A percentile compares a stretch with the other conserved stretches of the same genome.
phyloP scores from a whole-genome alignment of 75 land plant species.

The Pinus albicaulis region DNA sequence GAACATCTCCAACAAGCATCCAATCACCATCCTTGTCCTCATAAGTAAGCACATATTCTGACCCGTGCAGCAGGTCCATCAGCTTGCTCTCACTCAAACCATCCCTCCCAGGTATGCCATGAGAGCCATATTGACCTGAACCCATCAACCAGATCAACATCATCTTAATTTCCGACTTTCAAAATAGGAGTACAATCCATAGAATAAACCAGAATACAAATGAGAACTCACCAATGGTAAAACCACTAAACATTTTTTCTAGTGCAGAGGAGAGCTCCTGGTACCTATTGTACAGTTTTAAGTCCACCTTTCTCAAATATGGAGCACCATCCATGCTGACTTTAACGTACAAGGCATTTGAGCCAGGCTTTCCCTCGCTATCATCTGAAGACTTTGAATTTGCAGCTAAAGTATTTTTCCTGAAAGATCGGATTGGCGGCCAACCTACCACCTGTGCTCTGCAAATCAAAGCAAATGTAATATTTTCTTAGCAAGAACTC shows the following conservation, averaged over 20 bases:
- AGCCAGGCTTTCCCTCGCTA: neutral
- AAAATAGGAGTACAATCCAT: neutral
- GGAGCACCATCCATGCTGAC: slow-evolving; percentile 72
- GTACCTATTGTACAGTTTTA: slow-evolving; percentile 40
- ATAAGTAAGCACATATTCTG: slow-evolving; percentile 64
- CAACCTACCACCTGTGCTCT: slow-evolving; percentile 61
- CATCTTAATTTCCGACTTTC: neutral
- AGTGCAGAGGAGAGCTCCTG: slow-evolving; percentile 38
- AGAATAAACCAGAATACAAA: neutral
- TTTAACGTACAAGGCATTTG: slow-evolving; percentile 33
- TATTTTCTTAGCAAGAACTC: neutral
- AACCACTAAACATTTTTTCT: slow-evolving; percentile 52
- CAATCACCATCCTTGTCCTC: slow-evolving; percentile 64
- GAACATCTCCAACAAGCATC: slow-evolving; percentile 75
- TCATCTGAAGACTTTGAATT: slow-evolving; percentile 3
- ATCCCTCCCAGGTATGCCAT: slow-evolving; percentile 17
- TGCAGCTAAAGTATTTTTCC: slow-evolving; percentile 37
- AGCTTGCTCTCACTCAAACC: slow-evolving; percentile 26
- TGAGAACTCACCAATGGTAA: slow-evolving; percentile 29
- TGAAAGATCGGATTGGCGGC: slow-evolving; percentile 59
- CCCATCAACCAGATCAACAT: neutral
- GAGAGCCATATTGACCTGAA: slow-evolving; percentile 27
- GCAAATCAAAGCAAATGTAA: neutral
- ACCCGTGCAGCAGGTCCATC: slow-evolving; percentile 38
- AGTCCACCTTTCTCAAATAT: slow-evolving; percentile 54